Evolutionary conservation across 2,329 filamentous ascomycete species (phyloP).

Genomic region (Nemania sp.): DNA sequence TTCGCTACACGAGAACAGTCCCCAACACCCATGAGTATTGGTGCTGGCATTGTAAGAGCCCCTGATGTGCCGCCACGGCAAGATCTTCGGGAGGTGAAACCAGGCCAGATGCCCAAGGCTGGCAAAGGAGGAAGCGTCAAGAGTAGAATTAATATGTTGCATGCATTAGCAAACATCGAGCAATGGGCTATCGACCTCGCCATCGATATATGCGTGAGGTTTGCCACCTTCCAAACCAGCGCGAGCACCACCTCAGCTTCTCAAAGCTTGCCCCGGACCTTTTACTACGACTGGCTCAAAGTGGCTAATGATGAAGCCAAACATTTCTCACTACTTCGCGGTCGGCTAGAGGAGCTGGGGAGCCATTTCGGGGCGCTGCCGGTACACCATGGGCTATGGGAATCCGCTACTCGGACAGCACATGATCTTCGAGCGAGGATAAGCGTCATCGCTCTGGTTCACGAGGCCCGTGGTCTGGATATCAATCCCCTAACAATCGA

Average conservation of each 20-base stretch:
- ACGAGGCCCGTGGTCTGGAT: conserved; percentile 60
- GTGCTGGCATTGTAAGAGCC: conserved; percentile 52
- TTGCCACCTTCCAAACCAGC: conserved; percentile 57
- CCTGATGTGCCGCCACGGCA: conserved; percentile 58
- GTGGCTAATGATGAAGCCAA: conserved; percentile 62
- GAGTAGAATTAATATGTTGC: conserved; percentile 60
- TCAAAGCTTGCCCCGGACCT: conserved; percentile 55
- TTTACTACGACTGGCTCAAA: conserved; percentile 62
- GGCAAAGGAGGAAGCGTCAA: conserved; percentile 58
- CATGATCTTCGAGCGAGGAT: conserved; percentile 60
- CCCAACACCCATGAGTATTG: conserved; percentile 56
- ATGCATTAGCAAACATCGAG: conserved; percentile 62
- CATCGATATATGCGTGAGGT: conserved; percentile 60
- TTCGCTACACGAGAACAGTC: conserved; percentile 56
- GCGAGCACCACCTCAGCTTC: conserved; percentile 40
- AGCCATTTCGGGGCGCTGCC: conserved; percentile 59
- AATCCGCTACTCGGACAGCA: conserved; percentile 57
- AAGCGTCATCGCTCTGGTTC: conserved; percentile 61
- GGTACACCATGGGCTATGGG: conserved; percentile 60
- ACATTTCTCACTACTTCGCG: conserved; percentile 60
- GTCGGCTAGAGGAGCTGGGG: conserved; percentile 58
- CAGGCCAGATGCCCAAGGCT: conserved; percentile 55
- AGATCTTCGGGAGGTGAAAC: conserved; percentile 54
- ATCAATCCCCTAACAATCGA: conserved; percentile 61
- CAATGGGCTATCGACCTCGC: conserved; percentile 62